Base-by-base conservation (phyloP, 495 filamentous ascomycete species). In the Neurospora sp. region DNA sequence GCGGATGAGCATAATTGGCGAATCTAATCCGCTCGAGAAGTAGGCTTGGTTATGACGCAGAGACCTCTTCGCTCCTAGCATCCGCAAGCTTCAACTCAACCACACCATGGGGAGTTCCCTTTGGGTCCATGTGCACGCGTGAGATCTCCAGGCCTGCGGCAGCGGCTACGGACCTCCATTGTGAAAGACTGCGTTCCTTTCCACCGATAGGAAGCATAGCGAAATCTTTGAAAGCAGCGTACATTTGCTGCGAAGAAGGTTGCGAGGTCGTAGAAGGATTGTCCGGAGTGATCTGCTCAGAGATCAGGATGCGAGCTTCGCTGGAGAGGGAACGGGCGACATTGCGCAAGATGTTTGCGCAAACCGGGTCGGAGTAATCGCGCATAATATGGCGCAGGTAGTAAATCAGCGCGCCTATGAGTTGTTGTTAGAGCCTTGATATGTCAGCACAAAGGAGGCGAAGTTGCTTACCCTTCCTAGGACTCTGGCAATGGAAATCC, bases 131-230 rank as follows among this genome's bases (percentile, higher is more conserved):
- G n/a, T 44, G 82, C 37, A 84, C 77, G n/a, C 75, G 79, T 16
- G 78, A 75, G 7, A 84, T 66, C 38, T 73, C 72, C 72, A 85
- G 48, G 4, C 82, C 81, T 8, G 80, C 82, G 0, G 70, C 75
- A 12, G 73, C 72, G 7, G 79, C 76, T 2, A 84, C 69, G 5
- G 66, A 72, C 14, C 41, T 69, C 42, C 80, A 84, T 62, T 81
- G 76, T 11, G 71, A 71, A 69, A 79, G 72, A n/a, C 81, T 77
- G 1, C 83, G 77, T 72, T 85, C 83, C 75, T 83, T 84, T 3
- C 82, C 81, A 35, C 79, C 80, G 23, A 83, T 78, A 6, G 77
- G 73, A 23, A 85, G 72, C 81, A 85, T 84, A 6, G 80, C 69
- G 40, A 78, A 76, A 73, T 83, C 82, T 73, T 82, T 77, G 73